A percentile compares a stretch with the other conserved stretches of the same genome.
Conservation (phyloP, 495 filamentous ascomycete species). For the Aspergillus sparsus region DNA sequence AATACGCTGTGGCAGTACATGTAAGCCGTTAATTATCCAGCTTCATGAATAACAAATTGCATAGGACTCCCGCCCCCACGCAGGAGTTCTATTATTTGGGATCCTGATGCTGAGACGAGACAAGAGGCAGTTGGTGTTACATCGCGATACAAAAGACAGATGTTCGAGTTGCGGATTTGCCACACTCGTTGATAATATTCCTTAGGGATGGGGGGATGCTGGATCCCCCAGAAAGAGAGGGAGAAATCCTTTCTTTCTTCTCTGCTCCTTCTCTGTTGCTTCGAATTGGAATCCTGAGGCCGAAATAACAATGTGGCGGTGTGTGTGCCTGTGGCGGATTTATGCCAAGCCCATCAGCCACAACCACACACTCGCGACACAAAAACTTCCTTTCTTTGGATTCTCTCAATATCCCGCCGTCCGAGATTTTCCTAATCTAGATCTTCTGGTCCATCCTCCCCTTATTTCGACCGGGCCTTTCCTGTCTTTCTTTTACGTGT, state of each 20-base stretch:
- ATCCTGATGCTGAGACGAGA: background rate
- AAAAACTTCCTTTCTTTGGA: conserved; percentile 40
- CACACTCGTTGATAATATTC: background rate
- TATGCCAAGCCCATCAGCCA: conserved; percentile 33
- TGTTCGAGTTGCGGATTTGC: background rate
- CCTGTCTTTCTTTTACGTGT: conserved; percentile 18
- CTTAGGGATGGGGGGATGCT: background rate
- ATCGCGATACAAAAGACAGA: background rate
- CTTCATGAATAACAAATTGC: background rate
- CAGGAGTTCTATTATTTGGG: background rate
- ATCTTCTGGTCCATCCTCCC: conserved; percentile 9
- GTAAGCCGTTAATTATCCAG: background rate
- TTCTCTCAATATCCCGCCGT: conserved; percentile 33
- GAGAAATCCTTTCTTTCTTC: background rate
- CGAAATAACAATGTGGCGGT: conserved; percentile 32
- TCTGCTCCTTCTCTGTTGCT: background rate
- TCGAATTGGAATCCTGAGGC: background rate
- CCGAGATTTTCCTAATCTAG: conserved; percentile 18
- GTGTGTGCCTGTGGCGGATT: conserved; percentile 12
- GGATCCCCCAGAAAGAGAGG: background rate
- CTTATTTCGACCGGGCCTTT: conserved; percentile 19
- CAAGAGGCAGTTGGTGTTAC: background rate
- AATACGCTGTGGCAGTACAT: no score
- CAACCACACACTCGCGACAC: conserved; percentile 44
- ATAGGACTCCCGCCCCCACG: conserved; percentile 1